Conservation (phyloP, 1,284 basidiomycete species). For the Dichomitus squalens region DNA sequence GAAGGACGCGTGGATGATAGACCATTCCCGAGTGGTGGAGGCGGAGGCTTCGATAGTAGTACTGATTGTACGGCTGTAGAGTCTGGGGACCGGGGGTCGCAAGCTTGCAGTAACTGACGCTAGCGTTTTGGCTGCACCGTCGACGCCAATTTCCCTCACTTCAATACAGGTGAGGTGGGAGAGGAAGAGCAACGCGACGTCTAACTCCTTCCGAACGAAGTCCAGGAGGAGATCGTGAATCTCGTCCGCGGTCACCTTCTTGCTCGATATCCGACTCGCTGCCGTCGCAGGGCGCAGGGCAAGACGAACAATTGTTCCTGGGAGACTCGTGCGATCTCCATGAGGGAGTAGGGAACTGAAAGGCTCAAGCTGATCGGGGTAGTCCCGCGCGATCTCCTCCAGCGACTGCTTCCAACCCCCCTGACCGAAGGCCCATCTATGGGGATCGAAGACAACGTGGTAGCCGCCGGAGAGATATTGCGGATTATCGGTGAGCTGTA, state of each 20-base stretch:
- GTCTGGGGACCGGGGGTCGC: background rate
- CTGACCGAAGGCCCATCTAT: conserved; percentile 33
- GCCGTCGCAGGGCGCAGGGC: conserved; percentile 39
- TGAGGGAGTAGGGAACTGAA: conserved; percentile 35
- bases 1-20: conserved; percentile 33
- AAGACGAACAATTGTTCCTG: conserved; percentile 47
- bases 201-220: conserved; percentile 46
- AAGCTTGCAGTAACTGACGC: conserved; percentile 16
- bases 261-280: conserved; percentile 38
- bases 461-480: conserved; percentile 47
- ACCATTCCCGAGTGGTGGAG: conserved; percentile 21
- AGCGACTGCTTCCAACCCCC: conserved; percentile 37
- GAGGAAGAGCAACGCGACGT: conserved; percentile 48
- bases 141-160: conserved; percentile 37
- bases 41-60: background rate
- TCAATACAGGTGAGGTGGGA: conserved; percentile 41
- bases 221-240: conserved; percentile 41
- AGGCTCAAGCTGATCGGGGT: conserved; percentile 36
- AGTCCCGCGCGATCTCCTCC: conserved; percentile 21
- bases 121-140: conserved; percentile 26
- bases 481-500: conserved; percentile 50
- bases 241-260: conserved; percentile 33
- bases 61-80: background rate
- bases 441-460: conserved; percentile 49
- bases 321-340: conserved; percentile 23